Base-by-base conservation (phyloP, 441 rosid species). In the Populus hybrid region DNA sequence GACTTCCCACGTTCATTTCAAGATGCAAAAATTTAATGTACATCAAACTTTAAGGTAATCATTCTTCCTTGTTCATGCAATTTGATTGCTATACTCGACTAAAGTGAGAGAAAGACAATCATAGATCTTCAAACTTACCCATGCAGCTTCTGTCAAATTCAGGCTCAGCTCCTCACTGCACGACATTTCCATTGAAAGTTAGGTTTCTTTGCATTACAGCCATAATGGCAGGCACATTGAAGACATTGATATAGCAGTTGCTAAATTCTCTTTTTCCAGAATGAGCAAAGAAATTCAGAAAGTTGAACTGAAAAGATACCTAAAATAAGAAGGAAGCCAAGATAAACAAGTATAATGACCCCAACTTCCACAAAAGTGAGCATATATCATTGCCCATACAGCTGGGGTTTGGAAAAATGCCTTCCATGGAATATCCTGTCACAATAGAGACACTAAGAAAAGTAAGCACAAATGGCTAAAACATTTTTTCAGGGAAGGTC, bases 281-380 rank as follows among this genome's bases (percentile, higher is more conserved):
- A 54, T 16, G 61, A 54, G n/a, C 8, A 54, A 54, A 54, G 21
- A 54, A 54, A 54, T 12, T 57, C 38, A 68, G 67, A 38, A 32
- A 7, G 32, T 63, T 61, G 76, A 36, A 63, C 79, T 30, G 64
- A 64, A 36, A 46, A 79, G 30, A 75, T 91, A 93, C 99, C 98
- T 91, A 83, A 95, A 95, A 87, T 88, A 93, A 11, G 96, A 90
- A 36, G 99, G 99, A 77, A 95, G 93, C 99, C 99, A 95, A 77
- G 99, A 91, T 67, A 95, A 87, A 83, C 96, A 92, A 73, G 94
- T 89, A 78, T 89, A 95, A 76, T 95, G 97, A 73, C 99, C 99
- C 99, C 99, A 95, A 80, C 97, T 93, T 82, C 99, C 99, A 78
- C 99, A 95, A 84, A 95, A 95, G 83, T 95, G 99, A 73, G 92